Conservation (phyloP, 2,329 filamentous ascomycete species). For the Tolypocladium ophioglossoides region DNA sequence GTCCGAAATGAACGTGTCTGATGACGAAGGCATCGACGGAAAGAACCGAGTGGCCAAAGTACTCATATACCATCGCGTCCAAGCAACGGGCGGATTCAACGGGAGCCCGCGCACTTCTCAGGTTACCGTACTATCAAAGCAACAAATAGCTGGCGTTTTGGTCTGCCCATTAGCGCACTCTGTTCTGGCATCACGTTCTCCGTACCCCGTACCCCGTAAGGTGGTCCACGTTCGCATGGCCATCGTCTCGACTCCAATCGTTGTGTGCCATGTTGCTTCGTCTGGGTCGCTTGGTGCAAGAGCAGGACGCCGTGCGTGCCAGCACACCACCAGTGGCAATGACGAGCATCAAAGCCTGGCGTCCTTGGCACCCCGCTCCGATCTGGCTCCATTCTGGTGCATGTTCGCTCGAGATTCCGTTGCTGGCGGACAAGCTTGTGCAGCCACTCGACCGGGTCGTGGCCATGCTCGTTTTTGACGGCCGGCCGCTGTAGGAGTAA, state of each 20-base stretch:
- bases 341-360: background rate
- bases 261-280: background rate
- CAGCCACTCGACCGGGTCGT: background rate
- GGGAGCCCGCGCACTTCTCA: background rate
- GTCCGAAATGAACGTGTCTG: background rate
- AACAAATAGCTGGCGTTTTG: background rate
- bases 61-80: background rate
- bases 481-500: too few species aligned
- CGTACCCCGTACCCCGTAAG: too few species aligned
- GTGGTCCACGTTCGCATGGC: background rate
- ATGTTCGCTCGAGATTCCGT: constrained; percentile 1
- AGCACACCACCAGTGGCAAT: background rate
- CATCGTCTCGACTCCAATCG: background rate
- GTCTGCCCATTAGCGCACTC: background rate
- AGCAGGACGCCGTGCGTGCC: background rate
- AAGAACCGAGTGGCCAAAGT: background rate
- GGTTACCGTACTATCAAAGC: background rate
- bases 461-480: background rate
- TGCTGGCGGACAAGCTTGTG: background rate
- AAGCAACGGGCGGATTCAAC: background rate
- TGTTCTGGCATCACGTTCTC: background rate
- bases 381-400: constrained; percentile 1
- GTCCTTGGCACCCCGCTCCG: background rate
- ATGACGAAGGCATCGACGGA: background rate
- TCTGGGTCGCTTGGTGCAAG: background rate